Base-by-base conservation (phyloP, 2,329 filamentous ascomycete species). In the Xylaria sp. region DNA sequence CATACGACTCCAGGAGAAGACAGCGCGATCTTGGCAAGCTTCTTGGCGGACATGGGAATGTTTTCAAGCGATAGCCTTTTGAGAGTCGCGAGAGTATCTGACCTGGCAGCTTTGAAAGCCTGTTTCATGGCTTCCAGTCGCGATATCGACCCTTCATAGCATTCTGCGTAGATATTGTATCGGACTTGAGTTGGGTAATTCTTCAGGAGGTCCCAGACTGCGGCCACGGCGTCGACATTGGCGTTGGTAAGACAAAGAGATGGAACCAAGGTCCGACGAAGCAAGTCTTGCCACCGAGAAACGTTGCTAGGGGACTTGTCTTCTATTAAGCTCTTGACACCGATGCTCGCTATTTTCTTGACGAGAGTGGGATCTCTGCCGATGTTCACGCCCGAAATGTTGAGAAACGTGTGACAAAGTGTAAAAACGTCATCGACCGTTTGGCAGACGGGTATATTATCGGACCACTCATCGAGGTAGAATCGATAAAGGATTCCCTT, bases 401-500 rank as follows among this genome's bases (percentile, higher is more conserved):
- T 97, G 53, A 97, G 83, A 25, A 99, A 86, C 0, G 93, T 94
- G 66, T 89, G 88, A 79, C 94, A 97, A 0, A 97, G 87, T 2
- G 91, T 90, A 78, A 98, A 96, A 15, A 99, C 86, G 76, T 99
- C 96, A 70, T 97, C 93, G 6, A 97, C 89, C 1, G 85, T 92
- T 78, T 97, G 94, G 76, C 96, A 99, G 23, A 97, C 83, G 0
- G 96, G 97, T 53, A 99, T 86, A 71, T 96, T 97, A 79, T 98
- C 95, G 2, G 90, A 86, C 96, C 96, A 99, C 73, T 98, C 96
- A 67, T 97, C 94, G 90, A 96, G 97, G 79, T 99, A 99, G 78
- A 97, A 98, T 39, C 92, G 89, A 78, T 97, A 98, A 60, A 92
- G 88, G n/a, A 87, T 86, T 23, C 90, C 90, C 72, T 94, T 93